These are phyloP conservation scores for Aspergillus versicolor DNA, from an alignment of 2,329 filamentous ascomycete species.

Conservation along the genomic window DNA sequence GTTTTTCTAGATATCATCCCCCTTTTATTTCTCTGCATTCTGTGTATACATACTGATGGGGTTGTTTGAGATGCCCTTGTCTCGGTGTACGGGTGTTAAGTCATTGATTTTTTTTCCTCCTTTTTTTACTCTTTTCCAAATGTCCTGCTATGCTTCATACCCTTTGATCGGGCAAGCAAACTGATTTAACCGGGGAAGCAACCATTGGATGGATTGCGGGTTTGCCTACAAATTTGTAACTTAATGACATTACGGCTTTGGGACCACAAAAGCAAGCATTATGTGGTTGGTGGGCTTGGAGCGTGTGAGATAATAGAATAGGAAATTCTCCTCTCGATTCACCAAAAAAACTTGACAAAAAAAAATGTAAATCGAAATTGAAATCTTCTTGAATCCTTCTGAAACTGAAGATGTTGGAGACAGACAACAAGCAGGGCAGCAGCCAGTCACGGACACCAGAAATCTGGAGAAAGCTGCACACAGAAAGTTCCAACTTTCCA, in stretches of 20 bases:
- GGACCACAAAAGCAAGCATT: conserved; percentile 34
- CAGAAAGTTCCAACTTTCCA: too few relatives aligned
- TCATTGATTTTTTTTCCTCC: conserved; percentile 18
- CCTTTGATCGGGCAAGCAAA: conserved; percentile 22
- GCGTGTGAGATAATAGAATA: conserved; percentile 41
- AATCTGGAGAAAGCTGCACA: too few relatives aligned
- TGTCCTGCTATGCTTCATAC: conserved; percentile 26
- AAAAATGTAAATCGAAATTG: not conserved
- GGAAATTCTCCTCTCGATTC: conserved; percentile 43
- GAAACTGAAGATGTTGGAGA: not conserved
- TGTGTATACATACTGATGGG: conserved; percentile 40
- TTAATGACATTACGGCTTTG: conserved; percentile 41
- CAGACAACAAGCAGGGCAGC: not conserved
- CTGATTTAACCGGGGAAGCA: conserved; percentile 16
- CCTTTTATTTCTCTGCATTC: conserved; percentile 26
- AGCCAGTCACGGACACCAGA: too few relatives aligned
- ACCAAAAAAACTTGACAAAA: conserved; percentile 2
- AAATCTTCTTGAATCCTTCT: conserved; percentile 12
- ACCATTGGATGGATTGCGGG: conserved; percentile 24
- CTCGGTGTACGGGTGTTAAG: conserved; percentile 40
- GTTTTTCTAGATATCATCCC: conserved; percentile 25
- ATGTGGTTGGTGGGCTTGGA: conserved; percentile 33
- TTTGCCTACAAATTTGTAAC: conserved; percentile 38
- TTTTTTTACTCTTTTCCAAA: conserved; percentile 15
- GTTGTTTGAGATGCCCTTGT: conserved; percentile 23